phyloP scores from a whole-genome alignment of 2,329 filamentous ascomycete genomes.

The Neofusicoccum laricinum region DNA sequence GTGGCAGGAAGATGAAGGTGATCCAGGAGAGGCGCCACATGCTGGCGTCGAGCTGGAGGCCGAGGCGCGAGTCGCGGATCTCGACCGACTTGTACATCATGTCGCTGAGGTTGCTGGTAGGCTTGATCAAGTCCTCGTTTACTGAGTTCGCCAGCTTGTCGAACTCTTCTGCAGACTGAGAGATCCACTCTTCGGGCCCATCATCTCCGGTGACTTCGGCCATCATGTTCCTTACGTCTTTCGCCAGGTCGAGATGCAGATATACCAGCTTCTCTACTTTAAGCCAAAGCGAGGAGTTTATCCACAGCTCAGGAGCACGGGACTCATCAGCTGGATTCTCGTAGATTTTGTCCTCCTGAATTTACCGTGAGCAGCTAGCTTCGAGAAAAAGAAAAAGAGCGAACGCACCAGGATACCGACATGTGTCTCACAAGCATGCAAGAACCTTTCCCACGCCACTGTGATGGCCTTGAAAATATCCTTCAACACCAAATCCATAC shows the following conservation, averaged over 20 bases:
- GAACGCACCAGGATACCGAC: slow-evolving; percentile 43
- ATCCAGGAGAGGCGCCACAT: slow-evolving; percentile 62
- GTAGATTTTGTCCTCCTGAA: slow-evolving; percentile 48
- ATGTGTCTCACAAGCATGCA: slow-evolving; percentile 47
- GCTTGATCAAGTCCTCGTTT: slow-evolving; percentile 50
- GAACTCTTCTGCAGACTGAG: slow-evolving; percentile 39
- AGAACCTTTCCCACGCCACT: slow-evolving; percentile 45
- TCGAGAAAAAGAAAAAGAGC: neutral
- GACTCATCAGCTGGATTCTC: slow-evolving; percentile 54
- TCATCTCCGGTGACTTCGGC: slow-evolving; percentile 39
- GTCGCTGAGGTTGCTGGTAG: slow-evolving; percentile 49
- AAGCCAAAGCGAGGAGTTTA: slow-evolving; percentile 50
- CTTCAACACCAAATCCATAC: slow-evolving; percentile 49
- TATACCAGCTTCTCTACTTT: slow-evolving; percentile 52
- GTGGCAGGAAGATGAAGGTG: slow-evolving; percentile 70
- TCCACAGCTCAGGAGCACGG: slow-evolving; percentile 52
- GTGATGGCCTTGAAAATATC: slow-evolving; percentile 50
- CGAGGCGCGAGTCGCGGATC: slow-evolving; percentile 51
- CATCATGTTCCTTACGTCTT: slow-evolving; percentile 45
- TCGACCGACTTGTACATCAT: slow-evolving; percentile 53
- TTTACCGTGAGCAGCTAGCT: neutral
- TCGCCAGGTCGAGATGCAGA: slow-evolving; percentile 47
- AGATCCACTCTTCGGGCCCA: slow-evolving; percentile 41
- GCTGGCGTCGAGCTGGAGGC: slow-evolving; percentile 46
- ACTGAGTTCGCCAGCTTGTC: slow-evolving; percentile 48